Evolutionary conservation across 2,329 filamentous ascomycete genomes (phyloP), one percentile per base, ranked within the genome.

Genomic region (Aureobasidium namibiae): DNA sequence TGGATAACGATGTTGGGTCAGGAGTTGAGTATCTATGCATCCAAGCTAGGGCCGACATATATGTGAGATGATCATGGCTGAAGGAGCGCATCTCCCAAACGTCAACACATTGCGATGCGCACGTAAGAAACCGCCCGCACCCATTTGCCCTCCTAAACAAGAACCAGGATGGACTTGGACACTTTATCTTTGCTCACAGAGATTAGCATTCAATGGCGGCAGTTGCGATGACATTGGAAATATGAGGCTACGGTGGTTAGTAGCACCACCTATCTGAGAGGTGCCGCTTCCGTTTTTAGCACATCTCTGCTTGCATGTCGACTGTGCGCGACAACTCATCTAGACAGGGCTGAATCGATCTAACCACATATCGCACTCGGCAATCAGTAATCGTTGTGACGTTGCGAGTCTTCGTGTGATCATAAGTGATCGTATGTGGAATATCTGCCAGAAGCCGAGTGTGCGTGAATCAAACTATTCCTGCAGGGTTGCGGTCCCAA

Each of bases 201-300:
- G 11, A 26, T 33, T 21, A 46, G 10, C 53, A 56, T 56, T 46
- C 41, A 38, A 56, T 46, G 53, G 53, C 23, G 53, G 41, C 53
- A 46, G 31, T 56, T 56, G 21, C 31, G n/a, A 56, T 34, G 10
- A 14, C 23, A 44, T 24, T n/a, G n/a, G n/a, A n/a, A n/a, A n/a
- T n/a, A n/a, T 34, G 11, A 56, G 23, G 41, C 39, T 29, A 24
- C 16, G 3, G 5, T 41, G 23, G 42, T 48, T 46, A 29, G 31
- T 23, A 14, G 7, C 36, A 4, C 18, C n/a, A n/a, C n/a, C n/a
- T 56, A 5, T 46, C 26, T 41, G 13, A 45, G 16, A 39, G 39
- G 21, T 34, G 44, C 34, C 31, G 54, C 33, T 58, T 49, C 54
- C 54, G 10, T 13, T 41, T 41, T 36, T 45, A 45, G 41, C n/a